phyloP scores from a whole-genome alignment of 2,329 filamentous ascomycete species.

The Fusarium sp. region DNA sequence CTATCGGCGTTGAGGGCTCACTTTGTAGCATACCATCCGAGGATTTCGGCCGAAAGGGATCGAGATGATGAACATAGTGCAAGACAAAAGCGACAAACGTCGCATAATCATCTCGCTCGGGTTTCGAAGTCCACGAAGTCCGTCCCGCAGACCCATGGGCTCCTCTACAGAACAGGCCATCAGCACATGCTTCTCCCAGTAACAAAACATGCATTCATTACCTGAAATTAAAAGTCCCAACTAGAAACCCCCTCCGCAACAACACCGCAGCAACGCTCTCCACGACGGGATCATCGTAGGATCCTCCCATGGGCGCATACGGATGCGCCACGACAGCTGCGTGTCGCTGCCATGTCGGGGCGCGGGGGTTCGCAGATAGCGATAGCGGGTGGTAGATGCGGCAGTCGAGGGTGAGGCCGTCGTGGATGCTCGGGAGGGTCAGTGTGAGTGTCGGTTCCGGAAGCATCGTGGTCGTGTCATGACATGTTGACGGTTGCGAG shows the following conservation, averaged over 20 bases:
- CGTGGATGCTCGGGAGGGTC: constrained; percentile 85
- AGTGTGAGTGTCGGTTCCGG: constrained; percentile 72
- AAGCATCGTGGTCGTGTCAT: constrained; percentile 57
- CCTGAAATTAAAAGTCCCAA: constrained; percentile 94
- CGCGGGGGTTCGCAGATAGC: constrained; percentile 49
- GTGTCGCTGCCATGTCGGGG: constrained; percentile 59
- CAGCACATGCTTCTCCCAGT: constrained; percentile 7
- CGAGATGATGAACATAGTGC: constrained; percentile 74
- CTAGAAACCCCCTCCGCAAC: constrained; percentile 76
- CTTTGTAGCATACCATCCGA: constrained; percentile 13
- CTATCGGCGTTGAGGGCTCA: constrained; percentile 15
- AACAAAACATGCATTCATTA: constrained; percentile 51
- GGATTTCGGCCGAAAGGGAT: constrained; percentile 49
- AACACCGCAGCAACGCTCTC: constrained; percentile 72
- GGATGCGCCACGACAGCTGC: constrained; percentile 84
- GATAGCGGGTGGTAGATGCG: constrained; percentile 80
- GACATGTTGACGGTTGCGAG: constrained; percentile 24
- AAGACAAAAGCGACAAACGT: constrained; percentile 84
- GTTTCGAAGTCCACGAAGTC: constrained; percentile 87
- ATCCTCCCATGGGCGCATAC: constrained; percentile 88
- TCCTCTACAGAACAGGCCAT: constrained; percentile 65
- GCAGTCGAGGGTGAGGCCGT: constrained; percentile 79
- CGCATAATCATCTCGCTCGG: constrained; percentile 84
- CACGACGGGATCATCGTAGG: constrained; percentile 84
- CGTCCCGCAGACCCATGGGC: constrained; percentile 77